phyloP scores from a whole-genome alignment of 2,329 filamentous ascomycete species.

The Nigrospora sphaerica region DNA sequence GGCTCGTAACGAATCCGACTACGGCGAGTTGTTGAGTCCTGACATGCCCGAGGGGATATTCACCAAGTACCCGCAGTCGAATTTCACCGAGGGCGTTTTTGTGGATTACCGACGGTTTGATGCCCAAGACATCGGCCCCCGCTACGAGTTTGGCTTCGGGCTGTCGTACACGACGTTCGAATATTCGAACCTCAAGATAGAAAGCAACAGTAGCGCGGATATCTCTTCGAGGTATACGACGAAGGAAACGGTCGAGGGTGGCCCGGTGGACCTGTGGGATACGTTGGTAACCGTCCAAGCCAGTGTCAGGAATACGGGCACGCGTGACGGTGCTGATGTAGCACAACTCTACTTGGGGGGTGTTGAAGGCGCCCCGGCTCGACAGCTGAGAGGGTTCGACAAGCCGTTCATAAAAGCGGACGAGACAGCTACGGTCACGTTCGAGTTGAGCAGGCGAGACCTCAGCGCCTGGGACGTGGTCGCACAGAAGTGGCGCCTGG shows the following conservation, averaged over 20 bases:
- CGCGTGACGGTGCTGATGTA: constrained; percentile 35
- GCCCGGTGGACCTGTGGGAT: constrained; percentile 41
- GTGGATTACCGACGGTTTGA: constrained; percentile 52
- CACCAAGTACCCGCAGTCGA: constrained; percentile 41
- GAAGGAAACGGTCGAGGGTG: constrained; percentile 32
- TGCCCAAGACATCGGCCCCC: constrained; percentile 35
- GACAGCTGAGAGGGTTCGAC: constrained; percentile 60
- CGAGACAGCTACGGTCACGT: constrained; percentile 34
- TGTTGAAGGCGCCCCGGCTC: constrained; percentile 38
- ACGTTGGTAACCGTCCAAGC: constrained; percentile 30
- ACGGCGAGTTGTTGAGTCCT: constrained; percentile 35
- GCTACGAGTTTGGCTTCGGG: constrained; percentile 51
- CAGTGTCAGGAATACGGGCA: constrained; percentile 34
- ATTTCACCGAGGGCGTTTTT: constrained; percentile 44
- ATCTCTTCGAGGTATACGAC: constrained; percentile 26
- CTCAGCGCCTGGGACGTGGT: constrained; percentile 59
- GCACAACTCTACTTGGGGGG: constrained; percentile 38
- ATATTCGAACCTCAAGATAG: constrained; percentile 34
- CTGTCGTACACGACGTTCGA: constrained; percentile 48
- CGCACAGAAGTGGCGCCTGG: constrained; percentile 53
- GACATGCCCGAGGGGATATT: constrained; percentile 55
- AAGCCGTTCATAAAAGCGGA: constrained; percentile 46
- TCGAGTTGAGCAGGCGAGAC: constrained; percentile 55
- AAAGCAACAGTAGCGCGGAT: constrained; percentile 16
- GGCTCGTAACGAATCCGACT: constrained; percentile 48